Conservation (phyloP, 2,329 filamentous ascomycete species). For the Sarocladiaceae sp. region DNA sequence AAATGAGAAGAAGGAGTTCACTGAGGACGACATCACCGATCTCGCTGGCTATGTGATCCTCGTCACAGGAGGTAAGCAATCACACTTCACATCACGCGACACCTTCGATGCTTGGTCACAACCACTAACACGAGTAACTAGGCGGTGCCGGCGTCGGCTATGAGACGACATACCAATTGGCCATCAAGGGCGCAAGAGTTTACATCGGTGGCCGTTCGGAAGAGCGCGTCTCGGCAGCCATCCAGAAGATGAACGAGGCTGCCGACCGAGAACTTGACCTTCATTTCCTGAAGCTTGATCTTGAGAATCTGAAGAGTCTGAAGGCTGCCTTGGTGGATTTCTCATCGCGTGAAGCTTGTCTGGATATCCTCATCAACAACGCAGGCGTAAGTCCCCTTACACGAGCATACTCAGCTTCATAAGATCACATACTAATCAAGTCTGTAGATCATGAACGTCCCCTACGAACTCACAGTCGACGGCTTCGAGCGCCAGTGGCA, state of each 20-base stretch:
- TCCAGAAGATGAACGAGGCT: slow-evolving; percentile 14
- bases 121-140: background rate
- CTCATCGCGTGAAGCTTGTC: slow-evolving; percentile 13
- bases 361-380: slow-evolving; percentile 20
- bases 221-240: slow-evolving; percentile 17
- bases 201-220: slow-evolving; percentile 19
- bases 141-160: slow-evolving; percentile 20
- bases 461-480: slow-evolving; percentile 21
- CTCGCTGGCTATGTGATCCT: slow-evolving; percentile 18
- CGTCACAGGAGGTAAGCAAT: slow-evolving; percentile 19
- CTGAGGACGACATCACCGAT: slow-evolving; percentile 16
- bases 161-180: slow-evolving; percentile 18
- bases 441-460: slow-evolving; percentile 24
- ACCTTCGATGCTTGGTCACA: background rate
- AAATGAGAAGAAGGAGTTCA: slow-evolving; percentile 6
- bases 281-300: slow-evolving; percentile 19
- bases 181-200: slow-evolving; percentile 15
- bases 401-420: background rate
- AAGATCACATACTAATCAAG: too few species aligned
- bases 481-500: slow-evolving; percentile 25
- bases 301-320: slow-evolving; percentile 17
- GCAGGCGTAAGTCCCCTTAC: slow-evolving; percentile 12
- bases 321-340: slow-evolving; percentile 16
- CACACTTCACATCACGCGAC: too few species aligned
- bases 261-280: slow-evolving; percentile 15